phyloP scores from a whole-genome alignment of 2,329 filamentous ascomycete genomes.

The Dryadomyces sulphureus region DNA sequence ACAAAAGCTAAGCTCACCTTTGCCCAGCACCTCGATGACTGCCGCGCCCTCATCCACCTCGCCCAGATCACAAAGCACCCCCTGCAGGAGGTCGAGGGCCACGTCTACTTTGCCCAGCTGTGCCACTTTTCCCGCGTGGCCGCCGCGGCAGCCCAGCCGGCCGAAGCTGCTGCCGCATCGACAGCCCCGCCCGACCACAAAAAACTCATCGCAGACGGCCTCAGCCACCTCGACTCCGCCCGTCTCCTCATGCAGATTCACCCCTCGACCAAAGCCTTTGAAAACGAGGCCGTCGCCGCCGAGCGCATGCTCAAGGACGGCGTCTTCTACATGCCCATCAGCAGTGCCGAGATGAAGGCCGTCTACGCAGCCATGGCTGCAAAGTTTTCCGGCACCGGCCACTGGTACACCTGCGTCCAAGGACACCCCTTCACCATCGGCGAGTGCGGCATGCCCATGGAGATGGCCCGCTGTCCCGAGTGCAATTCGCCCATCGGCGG shows the following conservation, averaged over 20 bases:
- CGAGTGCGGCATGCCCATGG: slow-evolving; percentile 52
- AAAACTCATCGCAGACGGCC: background rate
- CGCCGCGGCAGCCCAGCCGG: background rate
- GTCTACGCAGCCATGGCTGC: slow-evolving; percentile 35
- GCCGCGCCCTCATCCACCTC: slow-evolving; percentile 21
- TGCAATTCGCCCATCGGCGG: slow-evolving; percentile 46
- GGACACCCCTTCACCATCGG: slow-evolving; percentile 49
- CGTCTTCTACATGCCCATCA: slow-evolving; percentile 26
- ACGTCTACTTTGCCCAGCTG: slow-evolving; percentile 33
- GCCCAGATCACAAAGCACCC: slow-evolving; percentile 21
- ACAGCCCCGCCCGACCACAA: no score
- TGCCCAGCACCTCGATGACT: slow-evolving; percentile 20
- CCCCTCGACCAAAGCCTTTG: slow-evolving; percentile 15
- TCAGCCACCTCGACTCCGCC: slow-evolving; percentile 11
- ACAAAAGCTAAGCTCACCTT: background rate
- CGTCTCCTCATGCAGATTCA: slow-evolving; percentile 9
- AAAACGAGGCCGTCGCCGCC: background rate
- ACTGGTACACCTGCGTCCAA: slow-evolving; percentile 47
- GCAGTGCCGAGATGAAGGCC: slow-evolving; percentile 32
- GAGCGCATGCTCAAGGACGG: background rate
- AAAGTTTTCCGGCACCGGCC: slow-evolving; percentile 36
- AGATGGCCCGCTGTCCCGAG: slow-evolving; percentile 45
- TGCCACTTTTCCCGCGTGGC: slow-evolving; percentile 13
- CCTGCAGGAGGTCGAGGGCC: slow-evolving; percentile 31
- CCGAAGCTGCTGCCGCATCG: no score